Percentiles rank a stretch among this genome's conserved stretches.
Evolutionary conservation across 2,329 filamentous ascomycete genomes (phyloP).

Genomic region (Colletotrichum gloeosporioides): DNA sequence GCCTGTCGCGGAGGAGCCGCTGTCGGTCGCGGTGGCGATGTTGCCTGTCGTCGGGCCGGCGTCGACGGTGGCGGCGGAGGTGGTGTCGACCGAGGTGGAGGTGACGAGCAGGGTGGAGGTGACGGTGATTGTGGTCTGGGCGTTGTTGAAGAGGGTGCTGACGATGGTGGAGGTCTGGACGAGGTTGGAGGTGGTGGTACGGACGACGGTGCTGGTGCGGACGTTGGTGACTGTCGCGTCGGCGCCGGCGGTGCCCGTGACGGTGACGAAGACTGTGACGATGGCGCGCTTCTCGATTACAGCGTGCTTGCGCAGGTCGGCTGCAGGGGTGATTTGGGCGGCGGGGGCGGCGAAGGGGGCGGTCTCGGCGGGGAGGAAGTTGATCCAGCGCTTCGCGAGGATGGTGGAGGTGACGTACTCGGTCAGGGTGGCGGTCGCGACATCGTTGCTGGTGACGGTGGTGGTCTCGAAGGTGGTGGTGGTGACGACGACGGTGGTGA

Average conservation of each 20-base stretch:
- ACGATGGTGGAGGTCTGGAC: slow-evolving; percentile 29
- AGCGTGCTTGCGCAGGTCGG: slow-evolving; percentile 24
- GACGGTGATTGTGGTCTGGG: slow-evolving; percentile 41
- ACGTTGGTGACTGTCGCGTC: slow-evolving; percentile 3
- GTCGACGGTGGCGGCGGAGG: slow-evolving; percentile 26
- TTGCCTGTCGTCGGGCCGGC: slow-evolving; percentile 30
- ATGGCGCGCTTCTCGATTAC: slow-evolving; percentile 39
- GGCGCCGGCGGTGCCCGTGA: slow-evolving; percentile 36
- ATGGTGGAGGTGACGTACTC: slow-evolving; percentile 39
- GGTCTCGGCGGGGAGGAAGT: slow-evolving; percentile 30
- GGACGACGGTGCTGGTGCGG: slow-evolving; percentile 24
- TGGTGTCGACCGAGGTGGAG: slow-evolving; percentile 36
- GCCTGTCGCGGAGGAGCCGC: background rate
- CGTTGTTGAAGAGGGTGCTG: slow-evolving; percentile 30
- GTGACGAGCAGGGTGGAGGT: slow-evolving; percentile 42
- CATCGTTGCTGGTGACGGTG: slow-evolving; percentile 40
- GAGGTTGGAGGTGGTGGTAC: slow-evolving; percentile 33
- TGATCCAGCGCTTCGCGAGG: slow-evolving; percentile 37
- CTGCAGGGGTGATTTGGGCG: slow-evolving; percentile 20
- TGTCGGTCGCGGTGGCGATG: slow-evolving; percentile 23
- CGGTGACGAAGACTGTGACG: slow-evolving; percentile 34
- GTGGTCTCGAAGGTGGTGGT: slow-evolving; percentile 38
- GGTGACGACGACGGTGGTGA: slow-evolving; percentile 38
- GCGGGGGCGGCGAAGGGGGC: slow-evolving; percentile 24
- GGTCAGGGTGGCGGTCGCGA: slow-evolving; percentile 39